Evolutionary conservation across 2,329 filamentous ascomycete genomes (phyloP), one percentile per base, ranked within the genome.

Genomic region (Colletotrichum scovillei): DNA sequence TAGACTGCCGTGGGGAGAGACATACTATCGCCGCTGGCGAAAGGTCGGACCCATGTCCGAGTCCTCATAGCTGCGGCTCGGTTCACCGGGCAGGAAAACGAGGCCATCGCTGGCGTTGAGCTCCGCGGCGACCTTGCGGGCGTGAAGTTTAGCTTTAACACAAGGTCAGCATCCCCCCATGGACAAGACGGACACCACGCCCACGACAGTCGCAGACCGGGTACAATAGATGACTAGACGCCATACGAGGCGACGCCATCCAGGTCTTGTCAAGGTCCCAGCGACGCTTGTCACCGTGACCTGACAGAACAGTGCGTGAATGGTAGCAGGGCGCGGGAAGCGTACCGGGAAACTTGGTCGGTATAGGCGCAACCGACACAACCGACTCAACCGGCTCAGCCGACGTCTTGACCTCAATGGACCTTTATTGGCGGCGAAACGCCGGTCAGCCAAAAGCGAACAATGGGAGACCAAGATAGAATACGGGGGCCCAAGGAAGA

Each of bases 11-110:
- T 6, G 14, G 14, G 42, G 42, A n/a, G 55, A 4, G 4, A 80
- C 87, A 71, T 84, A 90, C 88, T 91, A 90, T 82, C 89, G 85
- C 53, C 88, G 85, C 78, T 91, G 89, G 57, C 89, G 86, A 75
- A 91, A 90, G 53, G 83, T 81, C 26, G 86, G 87, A 0, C 86
- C 86, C 81, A 88, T 87, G 76, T 91, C 89, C 9, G 89, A 91
- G 80, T 91, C 88, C 77, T 90, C 88, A 76, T 86, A 90, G n/a
- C 82, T 81, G 22, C 81, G 80, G 32, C 87, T 85, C 2, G 84
- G 80, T 76, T 89, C 85, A 26, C 89, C 89, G 0, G 87, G 87
- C 19, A 91, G 83, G 77, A 86, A 91, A 77, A 91, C 84, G 78
- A 91, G 81, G 70, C 89, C 89, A 75, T 85, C 81, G 32, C 82